Conservation (phyloP, 1,284 basidiomycete species). For the Coniferiporia weirii region DNA sequence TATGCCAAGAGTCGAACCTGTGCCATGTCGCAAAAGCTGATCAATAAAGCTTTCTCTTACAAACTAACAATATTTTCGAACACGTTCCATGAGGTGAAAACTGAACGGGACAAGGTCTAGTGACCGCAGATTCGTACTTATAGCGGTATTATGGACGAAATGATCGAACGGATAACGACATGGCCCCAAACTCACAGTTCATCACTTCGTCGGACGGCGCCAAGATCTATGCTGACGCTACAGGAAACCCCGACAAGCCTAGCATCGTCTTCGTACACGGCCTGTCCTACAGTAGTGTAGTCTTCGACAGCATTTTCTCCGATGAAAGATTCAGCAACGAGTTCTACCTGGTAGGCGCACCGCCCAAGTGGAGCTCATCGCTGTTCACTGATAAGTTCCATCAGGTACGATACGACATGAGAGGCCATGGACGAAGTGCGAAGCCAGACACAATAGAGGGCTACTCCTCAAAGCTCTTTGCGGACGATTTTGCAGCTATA, state of each 20-base stretch:
- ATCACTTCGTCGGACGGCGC: constrained; percentile 4
- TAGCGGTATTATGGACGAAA: no score
- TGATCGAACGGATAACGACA: background rate
- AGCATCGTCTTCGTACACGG: constrained; percentile 14
- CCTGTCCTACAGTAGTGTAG: background rate
- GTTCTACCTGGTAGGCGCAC: background rate
- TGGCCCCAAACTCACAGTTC: background rate
- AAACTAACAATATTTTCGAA: no score
- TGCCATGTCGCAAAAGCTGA: no score
- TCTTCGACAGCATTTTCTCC: constrained; percentile 11
- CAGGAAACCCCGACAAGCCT: constrained; percentile 1
- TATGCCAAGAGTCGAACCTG: no score
- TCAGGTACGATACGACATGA: constrained; percentile 14
- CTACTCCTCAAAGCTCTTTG: constrained; percentile 11
- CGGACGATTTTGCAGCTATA: constrained; percentile 14
- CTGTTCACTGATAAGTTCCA: background rate
- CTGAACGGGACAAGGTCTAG: no score
- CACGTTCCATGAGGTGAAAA: no score
- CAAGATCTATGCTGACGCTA: constrained; percentile 7
- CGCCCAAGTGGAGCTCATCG: background rate
- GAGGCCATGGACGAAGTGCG: constrained; percentile 15
- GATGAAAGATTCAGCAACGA: background rate
- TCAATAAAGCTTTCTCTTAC: no score
- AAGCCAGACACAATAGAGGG: constrained; percentile 9
- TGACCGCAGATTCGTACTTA: no score